phyloP scores from a whole-genome alignment of 2,329 filamentous ascomycete species.

The Neopestalotiopsis sp. region DNA sequence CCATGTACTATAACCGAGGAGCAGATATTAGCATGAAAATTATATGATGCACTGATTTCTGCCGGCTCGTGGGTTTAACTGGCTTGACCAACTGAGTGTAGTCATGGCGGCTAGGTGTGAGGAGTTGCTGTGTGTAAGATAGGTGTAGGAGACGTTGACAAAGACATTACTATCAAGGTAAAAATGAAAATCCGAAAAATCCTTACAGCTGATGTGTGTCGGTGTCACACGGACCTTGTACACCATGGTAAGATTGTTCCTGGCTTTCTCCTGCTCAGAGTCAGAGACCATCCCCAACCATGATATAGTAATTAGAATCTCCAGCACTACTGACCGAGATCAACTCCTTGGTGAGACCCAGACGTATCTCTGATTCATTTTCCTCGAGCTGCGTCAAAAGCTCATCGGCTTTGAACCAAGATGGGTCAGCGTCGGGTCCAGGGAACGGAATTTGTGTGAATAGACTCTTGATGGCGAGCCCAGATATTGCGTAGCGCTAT shows the following conservation, averaged over 20 bases:
- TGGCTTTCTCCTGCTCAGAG: slow-evolving; percentile 28
- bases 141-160: too few relatives aligned
- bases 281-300: neutral
- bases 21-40: neutral
- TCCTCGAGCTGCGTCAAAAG: slow-evolving; percentile 41
- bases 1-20: slow-evolving; percentile 38
- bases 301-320: neutral
- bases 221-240: slow-evolving; percentile 66
- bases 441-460: slow-evolving; percentile 58
- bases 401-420: slow-evolving; percentile 38
- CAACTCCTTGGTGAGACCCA: slow-evolving; percentile 29
- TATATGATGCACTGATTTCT: neutral
- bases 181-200: slow-evolving; percentile 38
- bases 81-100: too few relatives aligned
- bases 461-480: slow-evolving; percentile 58
- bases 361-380: slow-evolving; percentile 44
- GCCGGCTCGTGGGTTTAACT: neutral
- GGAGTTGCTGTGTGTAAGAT: too few relatives aligned
- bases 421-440: slow-evolving; percentile 52
- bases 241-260: slow-evolving; percentile 52
- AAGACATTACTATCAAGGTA: too few relatives aligned
- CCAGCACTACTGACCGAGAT: slow-evolving; percentile 22
- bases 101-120: too few relatives aligned
- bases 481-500: slow-evolving; percentile 46
- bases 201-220: slow-evolving; percentile 50